phyloP scores from a whole-genome alignment of 441 rosid species.

The Eutrema salsugineum region DNA sequence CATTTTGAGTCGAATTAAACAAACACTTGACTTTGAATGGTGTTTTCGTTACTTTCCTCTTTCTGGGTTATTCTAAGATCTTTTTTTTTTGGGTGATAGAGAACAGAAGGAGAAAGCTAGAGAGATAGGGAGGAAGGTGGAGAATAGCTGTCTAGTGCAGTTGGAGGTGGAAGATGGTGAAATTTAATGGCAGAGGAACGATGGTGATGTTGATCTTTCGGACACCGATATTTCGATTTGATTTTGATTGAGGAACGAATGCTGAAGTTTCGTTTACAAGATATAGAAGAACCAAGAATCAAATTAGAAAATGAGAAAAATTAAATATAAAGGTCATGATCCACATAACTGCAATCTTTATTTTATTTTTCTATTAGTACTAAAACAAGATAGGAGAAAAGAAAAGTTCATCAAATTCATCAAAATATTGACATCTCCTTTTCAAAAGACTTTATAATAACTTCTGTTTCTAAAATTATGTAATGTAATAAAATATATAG shows the following conservation, averaged over 20 bases:
- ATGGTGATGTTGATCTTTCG: conserved; percentile 30
- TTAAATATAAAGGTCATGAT: conserved; percentile 6
- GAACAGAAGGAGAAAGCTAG: conserved; percentile 18
- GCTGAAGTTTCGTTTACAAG: neutral
- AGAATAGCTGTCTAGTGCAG: conserved; percentile 48
- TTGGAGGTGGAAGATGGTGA: conserved; percentile 35
- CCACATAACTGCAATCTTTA: conserved; percentile 19
- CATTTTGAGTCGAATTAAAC: conserved; percentile 37
- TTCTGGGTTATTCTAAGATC: neutral
- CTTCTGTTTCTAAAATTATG: neutral
- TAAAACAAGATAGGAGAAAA: neutral
- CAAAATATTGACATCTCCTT: neutral
- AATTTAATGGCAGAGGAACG: conserved; percentile 28
- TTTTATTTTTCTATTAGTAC: neutral
- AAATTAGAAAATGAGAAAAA: neutral
- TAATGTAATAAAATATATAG: neutral
- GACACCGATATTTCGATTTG: conserved; percentile 24
- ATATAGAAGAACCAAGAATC: neutral
- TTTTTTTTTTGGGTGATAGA: conserved; percentile 5
- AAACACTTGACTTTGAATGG: neutral
- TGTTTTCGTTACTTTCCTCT: neutral
- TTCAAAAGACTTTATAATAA: neutral
- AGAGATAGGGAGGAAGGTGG: conserved; percentile 34
- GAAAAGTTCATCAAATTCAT: neutral
- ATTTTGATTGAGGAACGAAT: conserved; percentile 23